phyloP scores from a whole-genome alignment of 768 basidiomycete species.

The Rhodotorula taiwanensis region DNA sequence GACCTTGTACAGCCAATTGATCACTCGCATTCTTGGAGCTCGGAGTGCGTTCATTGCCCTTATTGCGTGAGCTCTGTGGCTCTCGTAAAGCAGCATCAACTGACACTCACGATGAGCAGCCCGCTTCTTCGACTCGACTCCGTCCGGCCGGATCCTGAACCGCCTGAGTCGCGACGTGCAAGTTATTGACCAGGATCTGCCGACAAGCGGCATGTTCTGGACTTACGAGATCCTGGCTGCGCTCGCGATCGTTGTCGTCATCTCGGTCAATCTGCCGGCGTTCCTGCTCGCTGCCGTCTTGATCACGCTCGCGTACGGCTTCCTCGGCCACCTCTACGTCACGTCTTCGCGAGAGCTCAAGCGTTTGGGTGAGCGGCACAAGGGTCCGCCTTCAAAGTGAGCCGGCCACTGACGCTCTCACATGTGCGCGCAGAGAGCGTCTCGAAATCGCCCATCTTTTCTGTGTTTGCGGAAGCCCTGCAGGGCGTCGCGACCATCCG shows the following conservation, averaged over 20 bases:
- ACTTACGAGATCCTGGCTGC: constrained; percentile 39
- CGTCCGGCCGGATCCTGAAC: constrained; percentile 47
- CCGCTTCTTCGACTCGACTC: constrained; percentile 40
- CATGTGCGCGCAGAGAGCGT: constrained; percentile 41
- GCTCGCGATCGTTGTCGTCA: constrained; percentile 43
- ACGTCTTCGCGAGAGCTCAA: constrained; percentile 47
- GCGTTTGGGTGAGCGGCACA: constrained; percentile 44
- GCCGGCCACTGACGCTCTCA: too few relatives aligned
- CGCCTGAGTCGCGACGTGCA: constrained; percentile 46
- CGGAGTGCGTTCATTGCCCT: constrained; percentile 19
- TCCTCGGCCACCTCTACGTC: constrained; percentile 46
- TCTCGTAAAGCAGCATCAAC: not conserved
- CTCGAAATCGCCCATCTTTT: constrained; percentile 46
- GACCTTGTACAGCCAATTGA: constrained; percentile 42
- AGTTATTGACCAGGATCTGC: constrained; percentile 44
- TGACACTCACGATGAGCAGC: not conserved
- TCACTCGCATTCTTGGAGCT: constrained; percentile 45
- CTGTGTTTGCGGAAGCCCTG: constrained; percentile 46
- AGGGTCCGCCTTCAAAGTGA: not conserved
- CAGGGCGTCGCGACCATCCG: constrained; percentile 47
- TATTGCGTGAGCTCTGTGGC: too few relatives aligned
- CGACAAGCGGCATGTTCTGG: constrained; percentile 22
- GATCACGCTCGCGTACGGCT: constrained; percentile 43
- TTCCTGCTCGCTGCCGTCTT: constrained; percentile 43
- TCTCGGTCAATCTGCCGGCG: constrained; percentile 44